Evolutionary conservation across 257 asterid genomes (phyloP).

Genomic region (Solanum lycopersicoides): DNA sequence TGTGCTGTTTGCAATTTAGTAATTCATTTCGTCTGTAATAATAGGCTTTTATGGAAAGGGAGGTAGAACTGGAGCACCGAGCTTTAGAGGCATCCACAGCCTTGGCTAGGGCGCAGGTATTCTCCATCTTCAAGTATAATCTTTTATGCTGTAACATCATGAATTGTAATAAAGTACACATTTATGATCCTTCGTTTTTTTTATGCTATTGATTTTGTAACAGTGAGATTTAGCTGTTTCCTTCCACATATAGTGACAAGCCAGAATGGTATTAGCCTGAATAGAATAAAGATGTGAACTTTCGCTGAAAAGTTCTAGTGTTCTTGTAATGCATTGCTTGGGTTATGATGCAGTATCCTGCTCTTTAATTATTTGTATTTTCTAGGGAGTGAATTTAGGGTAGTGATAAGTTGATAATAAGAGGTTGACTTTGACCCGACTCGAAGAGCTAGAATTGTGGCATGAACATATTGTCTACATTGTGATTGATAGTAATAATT

Average conservation of each 20-base stretch:
- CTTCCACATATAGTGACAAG: background rate
- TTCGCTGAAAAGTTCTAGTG: background rate
- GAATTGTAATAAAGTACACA: background rate
- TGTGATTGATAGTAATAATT: background rate
- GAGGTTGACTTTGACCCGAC: background rate
- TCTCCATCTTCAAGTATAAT: background rate
- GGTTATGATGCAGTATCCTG: background rate
- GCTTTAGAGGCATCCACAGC: slow-evolving; percentile 93
- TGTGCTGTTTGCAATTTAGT: background rate
- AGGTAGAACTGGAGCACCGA: slow-evolving; percentile 92
- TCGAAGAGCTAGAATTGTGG: background rate
- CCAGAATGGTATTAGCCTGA: background rate
- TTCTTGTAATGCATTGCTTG: background rate
- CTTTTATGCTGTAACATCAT: background rate
- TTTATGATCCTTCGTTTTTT: background rate
- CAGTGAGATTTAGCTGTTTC: background rate
- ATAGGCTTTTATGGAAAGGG: slow-evolving; percentile 97
- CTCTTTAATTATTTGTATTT: background rate
- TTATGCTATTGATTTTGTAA: background rate
- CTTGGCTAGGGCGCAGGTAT: slow-evolving; percentile 91
- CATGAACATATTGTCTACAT: background rate
- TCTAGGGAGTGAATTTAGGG: background rate
- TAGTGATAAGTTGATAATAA: background rate
- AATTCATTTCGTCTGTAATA: slow-evolving; percentile 3
- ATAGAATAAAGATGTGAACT: background rate